Percentiles rank a stretch among this genome's conserved stretches.
Evolutionary conservation across 2,329 filamentous ascomycete species (phyloP).

Genomic region (Botrytis deweyae): DNA sequence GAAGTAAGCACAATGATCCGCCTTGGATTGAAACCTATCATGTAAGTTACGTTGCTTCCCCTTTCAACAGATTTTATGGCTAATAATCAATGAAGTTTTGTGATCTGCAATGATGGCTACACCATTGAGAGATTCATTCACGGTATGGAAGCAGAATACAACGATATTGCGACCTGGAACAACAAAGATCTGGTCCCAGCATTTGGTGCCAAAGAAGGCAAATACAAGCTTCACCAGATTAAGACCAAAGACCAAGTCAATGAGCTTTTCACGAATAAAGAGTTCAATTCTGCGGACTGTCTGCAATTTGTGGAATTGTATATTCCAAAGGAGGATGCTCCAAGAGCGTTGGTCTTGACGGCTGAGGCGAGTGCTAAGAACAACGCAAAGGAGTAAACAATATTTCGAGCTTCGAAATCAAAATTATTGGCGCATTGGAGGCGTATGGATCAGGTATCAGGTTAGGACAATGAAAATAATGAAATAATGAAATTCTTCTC

Average conservation of each 20-base stretch:
- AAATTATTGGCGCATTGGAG: not conserved
- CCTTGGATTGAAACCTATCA: conserved; percentile 70
- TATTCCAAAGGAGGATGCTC: conserved; percentile 78
- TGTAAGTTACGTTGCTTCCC: conserved; percentile 51
- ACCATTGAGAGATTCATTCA: conserved; percentile 90
- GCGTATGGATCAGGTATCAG: not conserved
- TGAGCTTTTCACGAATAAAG: conserved; percentile 59
- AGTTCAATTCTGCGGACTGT: conserved; percentile 57
- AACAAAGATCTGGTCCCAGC: conserved; percentile 66
- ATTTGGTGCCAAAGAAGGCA: conserved; percentile 62
- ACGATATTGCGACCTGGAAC: conserved; percentile 76
- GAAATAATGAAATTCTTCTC: conserved; percentile 9
- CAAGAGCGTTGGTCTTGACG: conserved; percentile 65
- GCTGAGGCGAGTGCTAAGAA: conserved; percentile 68
- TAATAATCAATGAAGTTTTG: conserved; percentile 52
- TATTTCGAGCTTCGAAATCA: not conserved
- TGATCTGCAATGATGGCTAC: conserved; percentile 85
- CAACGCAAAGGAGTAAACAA: conserved; percentile 51
- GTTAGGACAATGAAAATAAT: not conserved
- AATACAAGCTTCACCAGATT: conserved; percentile 62
- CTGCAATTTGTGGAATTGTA: conserved; percentile 78
- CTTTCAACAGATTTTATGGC: not conserved
- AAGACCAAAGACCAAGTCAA: conserved; percentile 69
- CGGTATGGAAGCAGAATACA: conserved; percentile 75
- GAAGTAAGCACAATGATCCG: conserved; percentile 82